Base-by-base conservation (phyloP, 371 early-diverging fungal genomes). In the Haplosporangium sp. region DNA sequence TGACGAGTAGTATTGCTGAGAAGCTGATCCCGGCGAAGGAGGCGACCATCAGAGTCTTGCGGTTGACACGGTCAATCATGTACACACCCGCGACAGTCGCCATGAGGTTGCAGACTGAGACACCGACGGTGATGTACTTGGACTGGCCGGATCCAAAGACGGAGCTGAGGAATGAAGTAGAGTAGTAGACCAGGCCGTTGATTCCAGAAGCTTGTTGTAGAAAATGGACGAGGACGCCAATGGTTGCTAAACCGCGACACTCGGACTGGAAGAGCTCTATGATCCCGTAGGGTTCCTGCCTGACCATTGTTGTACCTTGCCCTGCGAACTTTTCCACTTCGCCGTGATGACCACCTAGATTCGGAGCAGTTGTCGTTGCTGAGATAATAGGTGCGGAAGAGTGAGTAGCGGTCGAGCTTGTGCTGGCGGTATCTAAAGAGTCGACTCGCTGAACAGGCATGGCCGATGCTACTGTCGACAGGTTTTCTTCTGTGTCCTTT, bases 191-290 rank as follows among this genome's bases (percentile, higher is more conserved):
- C 68, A 94, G 87, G 61, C 91, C 95, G 70, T 95, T 95, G 85
- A 98, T 94, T 42, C 95, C 96, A 40, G 91, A 88, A 11, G 94
- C 83, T 75, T 96, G 96, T 72, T 96, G 96, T 16, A 79, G 67
- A 6, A 82, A 75, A 52, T 88, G 87, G 20, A 90, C 63, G 8
- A 67, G 20, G 12, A 87, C 21, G 23, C 84, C 84, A 29, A 82
- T 82, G 2, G 82, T 13, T 18, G 92, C 85, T 50, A 95, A 81
- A 58, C 91, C 91, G 8, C 84, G 73, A 41, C 86, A 83, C 47
- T 82, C 85, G 52, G 86, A 84, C 12, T 41, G 67, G 60, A 88
- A 86, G 9, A 90, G 70, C 20, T 84, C 73, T 9, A 68, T 5
- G 41, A 86, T 73, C 2, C 69, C 72, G 64, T 84, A 83, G 11